These are phyloP conservation scores for Penicillium freii DNA, from an alignment of 2,329 filamentous ascomycete species.

Conservation along the genomic window DNA sequence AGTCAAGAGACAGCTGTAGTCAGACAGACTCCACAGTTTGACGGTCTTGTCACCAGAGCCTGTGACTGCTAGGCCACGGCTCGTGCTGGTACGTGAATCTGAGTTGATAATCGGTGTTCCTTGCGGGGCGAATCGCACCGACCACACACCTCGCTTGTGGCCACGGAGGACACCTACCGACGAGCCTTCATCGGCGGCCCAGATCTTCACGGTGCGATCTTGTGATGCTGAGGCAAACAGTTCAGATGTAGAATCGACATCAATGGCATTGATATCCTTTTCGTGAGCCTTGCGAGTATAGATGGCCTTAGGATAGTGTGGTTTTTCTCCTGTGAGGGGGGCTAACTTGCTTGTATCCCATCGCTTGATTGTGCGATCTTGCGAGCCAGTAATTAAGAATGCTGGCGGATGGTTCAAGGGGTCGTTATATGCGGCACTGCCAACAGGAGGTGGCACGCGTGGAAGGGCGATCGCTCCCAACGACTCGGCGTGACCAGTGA, in stretches of 20 bases:
- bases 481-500: conserved; percentile 92
- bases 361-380: conserved; percentile 91
- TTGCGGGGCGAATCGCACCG: conserved; percentile 81
- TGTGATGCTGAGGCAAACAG: conserved; percentile 95
- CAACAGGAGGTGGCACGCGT: conserved; percentile 63
- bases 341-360: conserved; percentile 74
- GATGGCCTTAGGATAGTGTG: conserved; percentile 54
- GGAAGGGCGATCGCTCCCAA: conserved; percentile 85
- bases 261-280: conserved; percentile 96
- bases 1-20: conserved; percentile 88
- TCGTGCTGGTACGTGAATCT: conserved; percentile 66
- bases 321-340: conserved; percentile 44
- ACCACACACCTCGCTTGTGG: conserved; percentile 94
- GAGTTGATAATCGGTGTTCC: conserved; percentile 73
- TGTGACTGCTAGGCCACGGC: conserved; percentile 79
- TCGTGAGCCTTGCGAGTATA: conserved; percentile 96
- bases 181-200: conserved; percentile 85
- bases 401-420: conserved; percentile 76
- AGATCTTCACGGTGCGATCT: conserved; percentile 95
- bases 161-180: conserved; percentile 87
- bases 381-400: conserved; percentile 87
- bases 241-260: conserved; percentile 69
- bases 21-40: conserved; percentile 88
- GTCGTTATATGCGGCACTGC: conserved; percentile 67
- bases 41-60: conserved; percentile 95